Base-by-base conservation (phyloP, 2,329 filamentous ascomycete species). In the Diaporthe nobilis region DNA sequence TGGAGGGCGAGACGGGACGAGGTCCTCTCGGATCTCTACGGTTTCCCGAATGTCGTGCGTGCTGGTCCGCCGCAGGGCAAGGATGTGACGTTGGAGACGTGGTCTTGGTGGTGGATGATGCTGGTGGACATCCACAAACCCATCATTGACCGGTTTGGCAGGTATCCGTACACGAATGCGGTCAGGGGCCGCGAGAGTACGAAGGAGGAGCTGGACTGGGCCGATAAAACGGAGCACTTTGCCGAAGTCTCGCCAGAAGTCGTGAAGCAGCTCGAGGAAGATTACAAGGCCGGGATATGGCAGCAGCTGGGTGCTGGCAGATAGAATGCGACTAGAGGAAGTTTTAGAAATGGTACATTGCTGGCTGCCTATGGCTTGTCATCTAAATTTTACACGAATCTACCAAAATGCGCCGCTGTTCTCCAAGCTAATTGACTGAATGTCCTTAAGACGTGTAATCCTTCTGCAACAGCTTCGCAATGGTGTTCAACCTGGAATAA, bases 401-500 rank as follows among this genome's bases (percentile, higher is more conserved):
- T 42, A 34, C 57, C 71, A 34, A 31, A 34, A 55, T 63, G 49
- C 31, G 34, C 39, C 49, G 22, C 22, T 17, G 22, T 4, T 20
- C 37, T 47, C 25, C 51, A 31, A 31, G 25, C 3, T 37, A 9
- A 25, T 5, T 39, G 31, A 13, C 13, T 13, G 39, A 9, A 55
- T 9, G 10, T 20, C 47, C 51, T 67, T 81, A 87, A 22, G 79
- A 76, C 22, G 89, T 91, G 81, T 92, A 92, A 79, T 92, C 86
- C 85, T 92, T 92, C 83, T 92, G 90, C 77, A 92, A 82, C 71
- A 90, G 78, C 85, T 92, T 92, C 79, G 90, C 90, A 77, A 92
- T 92, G 12, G 90, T 92, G 84, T 92, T 92, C 71, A 92, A 84
- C 81, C 88, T 90, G 67, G 6, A 67, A 42, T 15, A 34, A 22